Evolutionary conservation across 169 alveolate species (phyloP).

Genomic region (Amoebophrya sp.): DNA sequence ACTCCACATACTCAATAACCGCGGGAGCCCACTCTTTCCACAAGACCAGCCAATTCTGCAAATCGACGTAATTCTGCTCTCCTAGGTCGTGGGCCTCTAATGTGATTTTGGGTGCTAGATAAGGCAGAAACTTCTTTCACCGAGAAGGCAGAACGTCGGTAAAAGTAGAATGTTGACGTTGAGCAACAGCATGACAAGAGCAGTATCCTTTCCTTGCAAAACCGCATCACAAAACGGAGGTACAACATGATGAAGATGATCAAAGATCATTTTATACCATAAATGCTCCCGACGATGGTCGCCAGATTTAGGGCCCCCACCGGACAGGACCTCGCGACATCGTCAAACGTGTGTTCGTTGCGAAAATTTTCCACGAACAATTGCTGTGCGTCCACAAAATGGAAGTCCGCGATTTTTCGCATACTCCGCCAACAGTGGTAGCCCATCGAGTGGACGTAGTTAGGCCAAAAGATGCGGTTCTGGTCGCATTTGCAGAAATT

Average conservation of each 20-base stretch:
- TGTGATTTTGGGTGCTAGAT: too few species aligned
- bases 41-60: not conserved
- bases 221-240: too few species aligned
- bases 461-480: not conserved
- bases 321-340: not conserved
- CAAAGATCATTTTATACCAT: not conserved
- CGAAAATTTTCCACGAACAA: not conserved
- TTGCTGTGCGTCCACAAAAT: not conserved
- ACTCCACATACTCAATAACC: not conserved
- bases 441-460: not conserved
- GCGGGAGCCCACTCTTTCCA: not conserved
- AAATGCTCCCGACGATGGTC: slow-evolving; percentile 7
- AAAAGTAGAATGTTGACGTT: too few species aligned
- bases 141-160: too few species aligned
- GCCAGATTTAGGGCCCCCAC: not conserved
- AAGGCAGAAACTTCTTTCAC: too few species aligned
- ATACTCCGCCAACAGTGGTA: not conserved
- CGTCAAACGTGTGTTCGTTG: not conserved
- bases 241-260: too few species aligned
- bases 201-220: too few species aligned
- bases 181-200: too few species aligned
- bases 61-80: not conserved
- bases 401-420: not conserved
- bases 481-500: not conserved
- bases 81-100: slow-evolving; percentile 4